Base-by-base conservation (phyloP, 208 protist species). In the Blastocrithidia nonstop region DNA sequence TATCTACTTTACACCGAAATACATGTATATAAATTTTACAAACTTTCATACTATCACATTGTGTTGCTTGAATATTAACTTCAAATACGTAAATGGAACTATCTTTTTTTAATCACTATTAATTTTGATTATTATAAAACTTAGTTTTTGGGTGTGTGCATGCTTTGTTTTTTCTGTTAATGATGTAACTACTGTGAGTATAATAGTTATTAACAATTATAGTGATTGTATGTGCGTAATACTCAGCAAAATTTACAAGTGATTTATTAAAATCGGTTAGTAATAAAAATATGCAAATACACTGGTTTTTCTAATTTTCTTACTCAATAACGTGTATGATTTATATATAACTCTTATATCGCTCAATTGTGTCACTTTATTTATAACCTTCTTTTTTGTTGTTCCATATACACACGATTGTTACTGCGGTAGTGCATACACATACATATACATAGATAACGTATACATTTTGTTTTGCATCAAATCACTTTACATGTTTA, bases 21-120 rank as follows among this genome's bases (percentile, higher is more conserved):
- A 50, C 32, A n/a, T n/a, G 16, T 16, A 38, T 23, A 54, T 43
- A 48, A 29, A n/a, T n/a, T n/a, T n/a, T n/a, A 54, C 15, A 32
- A 41, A 3, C 24, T 3, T 2, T 35, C 29, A n/a, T 35, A n/a
- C 29, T n/a, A 35, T 35, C n/a, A n/a, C n/a, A n/a, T n/a, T n/a
- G n/a, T n/a, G n/a, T n/a, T n/a, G n/a, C n/a, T n/a, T n/a, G n/a
- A n/a, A n/a, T n/a, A n/a, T n/a, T n/a, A n/a, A n/a, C n/a, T n/a
- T n/a, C n/a, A n/a, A n/a, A n/a, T n/a, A n/a, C n/a, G n/a, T n/a
- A n/a, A n/a, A n/a, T n/a, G n/a, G n/a, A n/a, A n/a, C n/a, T n/a
- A n/a, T 35, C 29, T n/a, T 35, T n/a, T 35, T 35, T 11, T 35
- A n/a, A 35, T n/a, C 11, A 35, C 11, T 35, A 35, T 35, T 11